Evolutionary conservation across 1,139 yeast genomes (phyloP).

Genomic region (Hyphopichia burtonii): DNA sequence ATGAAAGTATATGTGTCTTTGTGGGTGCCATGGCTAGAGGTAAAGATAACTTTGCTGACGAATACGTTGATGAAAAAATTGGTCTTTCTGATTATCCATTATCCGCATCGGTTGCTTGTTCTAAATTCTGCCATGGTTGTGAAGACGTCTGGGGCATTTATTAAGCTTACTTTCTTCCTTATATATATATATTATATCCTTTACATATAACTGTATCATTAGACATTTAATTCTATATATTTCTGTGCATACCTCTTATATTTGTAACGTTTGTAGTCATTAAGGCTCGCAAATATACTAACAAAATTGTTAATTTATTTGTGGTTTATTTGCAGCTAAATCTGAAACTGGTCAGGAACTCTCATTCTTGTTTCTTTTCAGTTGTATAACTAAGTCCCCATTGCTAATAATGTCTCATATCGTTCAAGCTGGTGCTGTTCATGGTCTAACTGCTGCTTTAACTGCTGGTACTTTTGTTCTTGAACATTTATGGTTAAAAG

Average conservation of each 20-base stretch:
- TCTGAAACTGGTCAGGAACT: no score
- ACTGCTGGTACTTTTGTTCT: slow-evolving; percentile 39
- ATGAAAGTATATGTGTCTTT: slow-evolving; percentile 94
- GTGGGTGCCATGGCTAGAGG: slow-evolving; percentile 99
- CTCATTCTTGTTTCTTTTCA: no score
- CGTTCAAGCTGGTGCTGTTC: slow-evolving; percentile 45
- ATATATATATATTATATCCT: background rate
- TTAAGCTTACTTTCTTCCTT: slow-evolving; percentile 11
- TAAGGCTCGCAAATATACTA: no score
- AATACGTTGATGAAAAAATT: slow-evolving; percentile 91
- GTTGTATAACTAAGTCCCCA: no score
- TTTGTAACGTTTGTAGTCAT: no score
- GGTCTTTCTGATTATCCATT: slow-evolving; percentile 94
- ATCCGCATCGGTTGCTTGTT: slow-evolving; percentile 97
- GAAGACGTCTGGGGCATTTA: slow-evolving; percentile 94
- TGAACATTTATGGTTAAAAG: slow-evolving; percentile 37
- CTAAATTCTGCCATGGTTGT: slow-evolving; percentile 97
- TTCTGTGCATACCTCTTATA: background rate
- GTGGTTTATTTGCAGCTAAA: slow-evolving; percentile 3
- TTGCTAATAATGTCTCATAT: slow-evolving; percentile 17
- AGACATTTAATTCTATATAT: slow-evolving; percentile 5
- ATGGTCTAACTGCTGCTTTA: slow-evolving; percentile 33
- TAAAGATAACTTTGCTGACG: slow-evolving; percentile 95
- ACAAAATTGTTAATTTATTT: no score
- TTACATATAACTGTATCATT: background rate